Conservation (phyloP, 345 rosid species). For the Pistacia vera region DNA sequence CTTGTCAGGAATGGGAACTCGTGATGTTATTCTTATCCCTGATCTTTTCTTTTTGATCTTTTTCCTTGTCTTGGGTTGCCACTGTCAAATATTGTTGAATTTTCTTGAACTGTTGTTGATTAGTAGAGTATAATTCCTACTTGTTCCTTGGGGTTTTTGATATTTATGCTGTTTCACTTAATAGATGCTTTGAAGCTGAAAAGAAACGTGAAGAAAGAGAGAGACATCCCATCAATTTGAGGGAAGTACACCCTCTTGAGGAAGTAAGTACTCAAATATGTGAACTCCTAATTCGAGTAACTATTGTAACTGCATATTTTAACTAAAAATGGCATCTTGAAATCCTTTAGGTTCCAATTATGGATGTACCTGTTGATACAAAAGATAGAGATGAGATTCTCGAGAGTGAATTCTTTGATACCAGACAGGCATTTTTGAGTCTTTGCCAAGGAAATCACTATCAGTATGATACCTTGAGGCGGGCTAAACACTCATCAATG, state of each 20-base stretch:
- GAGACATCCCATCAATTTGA: conserved; percentile 75
- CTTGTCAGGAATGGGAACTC: conserved; percentile 6
- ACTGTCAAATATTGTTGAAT: not conserved
- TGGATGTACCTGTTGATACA: conserved; percentile 73
- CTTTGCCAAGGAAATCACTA: conserved; percentile 99
- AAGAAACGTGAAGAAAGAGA: conserved; percentile 87
- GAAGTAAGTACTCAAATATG: conserved; percentile 54
- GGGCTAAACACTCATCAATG: conserved; percentile 99
- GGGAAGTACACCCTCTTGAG: conserved; percentile 74
- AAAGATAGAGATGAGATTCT: conserved; percentile 97
- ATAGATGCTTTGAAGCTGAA: conserved; percentile 86
- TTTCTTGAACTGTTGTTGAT: not conserved
- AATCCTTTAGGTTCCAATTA: conserved; percentile 63
- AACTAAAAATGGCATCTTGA: conserved; percentile 24
- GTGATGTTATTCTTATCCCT: not conserved
- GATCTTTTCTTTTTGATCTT: not conserved
- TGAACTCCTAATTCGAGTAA: conserved; percentile 5
- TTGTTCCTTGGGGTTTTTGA: conserved; percentile 1
- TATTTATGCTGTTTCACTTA: conserved; percentile 25
- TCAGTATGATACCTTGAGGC: conserved; percentile 95
- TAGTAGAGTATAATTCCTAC: not conserved
- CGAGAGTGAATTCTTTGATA: conserved; percentile 95
- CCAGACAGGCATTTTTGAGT: conserved; percentile 97
- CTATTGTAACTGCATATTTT: conserved; percentile 17
- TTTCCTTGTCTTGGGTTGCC: not conserved